A percentile compares a stretch with the other conserved stretches of the same genome.
These are phyloP conservation scores for Ustilago lituana DNA, from an alignment of 1,284 basidiomycete genomes.

Conservation along the genomic window DNA sequence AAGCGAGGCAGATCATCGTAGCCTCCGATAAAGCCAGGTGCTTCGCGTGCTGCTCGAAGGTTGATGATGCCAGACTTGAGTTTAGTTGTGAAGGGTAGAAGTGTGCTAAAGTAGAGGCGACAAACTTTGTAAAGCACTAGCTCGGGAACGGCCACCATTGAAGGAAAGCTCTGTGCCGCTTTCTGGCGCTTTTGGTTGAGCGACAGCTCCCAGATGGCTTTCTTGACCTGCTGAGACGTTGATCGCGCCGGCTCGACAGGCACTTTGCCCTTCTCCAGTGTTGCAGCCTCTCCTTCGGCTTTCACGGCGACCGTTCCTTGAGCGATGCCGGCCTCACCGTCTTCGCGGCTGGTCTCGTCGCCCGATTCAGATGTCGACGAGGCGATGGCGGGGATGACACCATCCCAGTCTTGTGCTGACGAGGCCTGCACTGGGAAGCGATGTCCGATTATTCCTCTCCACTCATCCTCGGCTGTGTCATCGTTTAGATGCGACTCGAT, in stretches of 20 bases:
- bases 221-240: constrained; percentile 17
- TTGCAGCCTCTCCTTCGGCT: not conserved
- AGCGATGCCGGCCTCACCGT: not conserved
- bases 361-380: constrained; percentile 16
- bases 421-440: constrained; percentile 29
- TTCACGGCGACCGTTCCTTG: constrained; percentile 7
- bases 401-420: constrained; percentile 17
- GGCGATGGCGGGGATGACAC: not conserved
- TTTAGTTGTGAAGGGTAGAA: constrained; percentile 43
- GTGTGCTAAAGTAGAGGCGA: constrained; percentile 49
- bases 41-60: constrained; percentile 34
- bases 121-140: constrained; percentile 50
- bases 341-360: constrained; percentile 13
- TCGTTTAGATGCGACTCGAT: constrained; percentile 47
- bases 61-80: constrained; percentile 52
- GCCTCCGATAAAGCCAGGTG: constrained; percentile 31
- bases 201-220: constrained; percentile 43
- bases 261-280: not conserved
- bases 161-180: constrained; percentile 39
- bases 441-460: constrained; percentile 29
- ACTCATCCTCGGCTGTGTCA: constrained; percentile 31
- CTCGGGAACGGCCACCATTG: constrained; percentile 47
- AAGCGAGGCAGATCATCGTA: constrained; percentile 43
- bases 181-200: constrained; percentile 44
- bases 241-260: constrained; percentile 7